A percentile compares a stretch with the other conserved stretches of the same genome.
Evolutionary conservation across 306 rosid genomes (phyloP).

Genomic region (Cucumis hystrix): DNA sequence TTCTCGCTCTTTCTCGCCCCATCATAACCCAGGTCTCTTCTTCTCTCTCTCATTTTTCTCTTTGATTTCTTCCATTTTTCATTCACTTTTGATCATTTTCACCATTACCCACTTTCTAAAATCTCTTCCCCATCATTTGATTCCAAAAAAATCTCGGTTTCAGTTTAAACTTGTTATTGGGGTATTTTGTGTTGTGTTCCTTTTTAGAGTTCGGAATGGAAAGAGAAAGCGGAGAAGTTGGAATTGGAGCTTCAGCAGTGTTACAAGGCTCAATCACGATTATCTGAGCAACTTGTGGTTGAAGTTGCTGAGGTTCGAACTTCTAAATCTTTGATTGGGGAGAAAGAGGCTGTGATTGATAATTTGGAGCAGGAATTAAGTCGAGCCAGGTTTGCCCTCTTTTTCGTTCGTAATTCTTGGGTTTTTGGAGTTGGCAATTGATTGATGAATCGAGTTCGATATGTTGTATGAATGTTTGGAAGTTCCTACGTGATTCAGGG

Average conservation of each 20-base stretch:
- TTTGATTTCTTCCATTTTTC: background rate
- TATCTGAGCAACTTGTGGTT: constrained; percentile 88
- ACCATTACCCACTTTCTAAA: background rate
- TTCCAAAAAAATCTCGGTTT: background rate
- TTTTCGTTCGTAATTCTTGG: background rate
- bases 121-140: background rate
- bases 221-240: constrained; percentile 75
- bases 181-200: constrained; percentile 2
- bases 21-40: constrained; percentile 43
- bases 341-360: constrained; percentile 41
- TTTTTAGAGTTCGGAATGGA: constrained; percentile 91
- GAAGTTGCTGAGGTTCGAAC: constrained; percentile 84
- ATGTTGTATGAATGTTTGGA: constrained; percentile 8
- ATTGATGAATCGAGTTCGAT: background rate
- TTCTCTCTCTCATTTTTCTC: background rate
- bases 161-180: background rate
- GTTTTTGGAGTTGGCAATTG: background rate
- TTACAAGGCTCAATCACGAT: constrained; percentile 86
- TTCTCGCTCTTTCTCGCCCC: constrained; percentile 64
- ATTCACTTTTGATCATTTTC: no score
- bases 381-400: constrained; percentile 36
- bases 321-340: constrained; percentile 51
- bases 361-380: constrained; percentile 54
- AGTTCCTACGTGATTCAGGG: constrained; percentile 35
- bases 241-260: constrained; percentile 89